Percentiles rank a stretch among this genome's conserved stretches.
Conservation (phyloP, 768 basidiomycete species). For the Tulasnella sp. region DNA sequence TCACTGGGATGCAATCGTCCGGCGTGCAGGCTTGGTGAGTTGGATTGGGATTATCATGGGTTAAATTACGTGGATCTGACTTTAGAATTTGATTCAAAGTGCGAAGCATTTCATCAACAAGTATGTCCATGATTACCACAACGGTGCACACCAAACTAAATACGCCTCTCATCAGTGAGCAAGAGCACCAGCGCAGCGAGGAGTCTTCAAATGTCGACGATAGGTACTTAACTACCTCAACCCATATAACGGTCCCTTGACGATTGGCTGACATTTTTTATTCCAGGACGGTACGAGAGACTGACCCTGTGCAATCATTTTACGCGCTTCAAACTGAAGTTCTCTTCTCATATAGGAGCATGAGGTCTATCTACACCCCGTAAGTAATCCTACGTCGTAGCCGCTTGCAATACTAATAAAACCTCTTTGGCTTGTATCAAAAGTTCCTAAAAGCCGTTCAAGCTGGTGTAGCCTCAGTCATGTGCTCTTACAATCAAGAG, state of each 20-base stretch:
- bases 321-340: too few relatives aligned
- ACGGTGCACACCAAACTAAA: too few relatives aligned
- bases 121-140: too few relatives aligned
- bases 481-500: constrained; percentile 49
- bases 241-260: neutral
- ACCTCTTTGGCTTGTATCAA: neutral
- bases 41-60: neutral
- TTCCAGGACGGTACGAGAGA: constrained; percentile 17
- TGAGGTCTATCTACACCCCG: constrained; percentile 14
- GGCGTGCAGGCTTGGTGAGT: constrained; percentile 21
- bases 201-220: constrained; percentile 11
- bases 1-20: constrained; percentile 19
- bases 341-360: constrained; percentile 3
- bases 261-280: neutral
- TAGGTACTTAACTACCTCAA: neutral
- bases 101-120: constrained; percentile 21
- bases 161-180: constrained; percentile 10
- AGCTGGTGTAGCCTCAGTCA: constrained; percentile 23
- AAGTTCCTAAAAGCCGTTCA: constrained; percentile 10
- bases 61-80: too few relatives aligned
- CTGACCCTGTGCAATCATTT: neutral
- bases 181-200: constrained; percentile 18
- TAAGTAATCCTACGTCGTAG: neutral
- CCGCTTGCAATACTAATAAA: neutral
- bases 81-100: constrained; percentile 6